Conservation (phyloP, 768 basidiomycete species). For the Lepiota venenata region DNA sequence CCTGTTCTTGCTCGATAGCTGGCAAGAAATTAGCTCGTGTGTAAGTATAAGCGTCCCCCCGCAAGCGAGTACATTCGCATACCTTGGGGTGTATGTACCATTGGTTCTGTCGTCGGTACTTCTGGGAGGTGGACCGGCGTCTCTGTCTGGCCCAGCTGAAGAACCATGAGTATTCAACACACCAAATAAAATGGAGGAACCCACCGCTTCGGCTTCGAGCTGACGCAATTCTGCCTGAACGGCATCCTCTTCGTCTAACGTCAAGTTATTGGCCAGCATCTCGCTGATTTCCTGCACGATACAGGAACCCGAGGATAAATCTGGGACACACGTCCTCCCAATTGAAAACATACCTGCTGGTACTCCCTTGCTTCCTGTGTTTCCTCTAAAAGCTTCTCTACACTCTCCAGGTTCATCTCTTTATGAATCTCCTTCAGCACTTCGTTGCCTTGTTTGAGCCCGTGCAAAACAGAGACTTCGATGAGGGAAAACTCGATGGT, state of each 20-base stretch:
- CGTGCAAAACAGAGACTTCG: conserved; percentile 89
- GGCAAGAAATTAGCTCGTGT: not conserved
- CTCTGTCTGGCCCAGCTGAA: conserved; percentile 28
- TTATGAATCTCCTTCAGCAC: conserved; percentile 93
- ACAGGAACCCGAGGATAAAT: not conserved
- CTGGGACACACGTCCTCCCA: not conserved
- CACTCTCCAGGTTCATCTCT: conserved; percentile 87
- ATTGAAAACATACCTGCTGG: conserved; percentile 56
- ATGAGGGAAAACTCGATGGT: conserved; percentile 96
- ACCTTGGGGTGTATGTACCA: conserved; percentile 29
- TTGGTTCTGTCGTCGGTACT: conserved; percentile 46
- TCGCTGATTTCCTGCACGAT: conserved; percentile 83
- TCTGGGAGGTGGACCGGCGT: conserved; percentile 45
- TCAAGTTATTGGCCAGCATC: conserved; percentile 78
- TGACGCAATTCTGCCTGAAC: conserved; percentile 80
- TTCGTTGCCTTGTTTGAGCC: conserved; percentile 89
- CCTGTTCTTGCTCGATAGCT: conserved; percentile 9
- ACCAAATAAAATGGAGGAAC: conserved; percentile 18
- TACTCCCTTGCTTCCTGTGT: conserved; percentile 92
- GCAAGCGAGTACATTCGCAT: not conserved
- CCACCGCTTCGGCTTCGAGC: conserved; percentile 62
- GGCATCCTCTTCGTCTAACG: conserved; percentile 89
- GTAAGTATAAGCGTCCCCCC: not conserved
- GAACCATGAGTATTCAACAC: conserved; percentile 8
- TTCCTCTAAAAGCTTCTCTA: conserved; percentile 93